Conservation (phyloP, 208 protist species). For the Trypanosoma avium region DNA sequence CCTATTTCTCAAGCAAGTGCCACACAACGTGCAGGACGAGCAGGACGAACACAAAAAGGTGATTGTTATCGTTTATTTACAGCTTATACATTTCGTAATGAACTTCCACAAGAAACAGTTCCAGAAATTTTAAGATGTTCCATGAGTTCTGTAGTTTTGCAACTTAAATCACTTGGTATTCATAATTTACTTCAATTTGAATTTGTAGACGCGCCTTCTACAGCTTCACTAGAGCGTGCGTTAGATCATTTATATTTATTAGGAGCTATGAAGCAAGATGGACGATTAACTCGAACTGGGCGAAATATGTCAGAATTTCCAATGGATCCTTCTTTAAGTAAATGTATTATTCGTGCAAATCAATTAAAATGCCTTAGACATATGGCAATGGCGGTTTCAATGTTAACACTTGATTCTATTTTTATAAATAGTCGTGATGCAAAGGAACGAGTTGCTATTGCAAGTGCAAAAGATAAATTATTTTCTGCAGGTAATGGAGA, state of each 20-base stretch:
- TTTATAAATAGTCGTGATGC: conserved; percentile 96
- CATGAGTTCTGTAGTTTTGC: conserved; percentile 95
- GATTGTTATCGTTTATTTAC: conserved; percentile 98
- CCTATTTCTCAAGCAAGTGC: conserved; percentile 97
- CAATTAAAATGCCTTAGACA: conserved; percentile 79
- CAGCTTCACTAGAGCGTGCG: conserved; percentile 96
- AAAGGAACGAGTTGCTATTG: conserved; percentile 56
- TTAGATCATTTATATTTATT: conserved; percentile 98
- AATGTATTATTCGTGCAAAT: conserved; percentile 84
- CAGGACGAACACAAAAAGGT: conserved; percentile 93
- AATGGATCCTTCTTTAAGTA: conserved; percentile 97
- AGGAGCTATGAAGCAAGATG: conserved; percentile 98
- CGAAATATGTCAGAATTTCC: conserved; percentile 99
- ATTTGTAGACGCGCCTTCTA: conserved; percentile 97
- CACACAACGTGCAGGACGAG: conserved; percentile 94
- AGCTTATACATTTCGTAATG: conserved; percentile 93
- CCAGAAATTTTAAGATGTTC: conserved; percentile 98
- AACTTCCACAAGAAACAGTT: conserved; percentile 91
- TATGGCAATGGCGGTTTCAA: conserved; percentile 88
- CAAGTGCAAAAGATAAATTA: conserved; percentile 71
- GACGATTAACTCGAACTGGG: conserved; percentile 95
- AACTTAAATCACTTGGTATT: conserved; percentile 97
- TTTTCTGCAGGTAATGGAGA: conserved; percentile 86
- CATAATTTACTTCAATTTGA: conserved; percentile 97
- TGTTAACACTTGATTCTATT: conserved; percentile 93